Evolutionary conservation across 257 asterid genomes (phyloP).

Genomic region (Knoxia roxburghii): DNA sequence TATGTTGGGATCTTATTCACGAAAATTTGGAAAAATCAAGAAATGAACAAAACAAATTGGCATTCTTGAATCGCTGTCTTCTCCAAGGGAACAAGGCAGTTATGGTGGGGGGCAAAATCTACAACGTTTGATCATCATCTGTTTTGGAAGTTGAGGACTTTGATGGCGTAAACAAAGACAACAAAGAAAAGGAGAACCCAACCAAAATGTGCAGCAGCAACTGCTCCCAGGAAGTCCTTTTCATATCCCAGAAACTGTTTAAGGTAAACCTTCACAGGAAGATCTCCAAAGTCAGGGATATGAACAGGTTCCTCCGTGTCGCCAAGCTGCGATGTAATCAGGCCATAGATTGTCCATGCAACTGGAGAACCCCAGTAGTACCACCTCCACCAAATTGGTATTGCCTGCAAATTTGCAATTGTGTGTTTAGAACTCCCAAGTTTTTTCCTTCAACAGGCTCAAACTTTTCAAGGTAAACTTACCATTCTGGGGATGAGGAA

Average conservation of each 20-base stretch:
- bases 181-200: conserved; percentile 60
- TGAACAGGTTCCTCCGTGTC: conserved; percentile 33
- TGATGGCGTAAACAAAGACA: conserved; percentile 60
- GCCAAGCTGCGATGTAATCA: conserved; percentile 69
- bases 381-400: conserved; percentile 95
- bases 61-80: conserved; percentile 1
- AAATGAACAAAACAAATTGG: not conserved
- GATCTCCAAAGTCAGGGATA: conserved; percentile 43
- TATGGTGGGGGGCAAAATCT: too few relatives aligned
- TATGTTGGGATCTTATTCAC: not conserved
- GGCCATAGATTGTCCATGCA: conserved; percentile 82
- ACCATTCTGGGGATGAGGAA: conserved; percentile 69
- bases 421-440: not conserved
- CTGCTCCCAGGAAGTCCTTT: conserved; percentile 53
- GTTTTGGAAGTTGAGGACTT: conserved; percentile 61
- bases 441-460: conserved; percentile 10
- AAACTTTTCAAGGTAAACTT: conserved; percentile 19
- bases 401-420: conserved; percentile 34
- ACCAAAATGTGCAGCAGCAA: conserved; percentile 59
- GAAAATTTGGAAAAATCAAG: not conserved
- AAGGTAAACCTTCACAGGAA: conserved; percentile 49
- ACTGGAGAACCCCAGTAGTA: conserved; percentile 83
- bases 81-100: not conserved
- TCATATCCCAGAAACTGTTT: conserved; percentile 45
- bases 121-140: too few relatives aligned